phyloP scores from a whole-genome alignment of 208 protist species.

The Tritrichomonas foetus region DNA sequence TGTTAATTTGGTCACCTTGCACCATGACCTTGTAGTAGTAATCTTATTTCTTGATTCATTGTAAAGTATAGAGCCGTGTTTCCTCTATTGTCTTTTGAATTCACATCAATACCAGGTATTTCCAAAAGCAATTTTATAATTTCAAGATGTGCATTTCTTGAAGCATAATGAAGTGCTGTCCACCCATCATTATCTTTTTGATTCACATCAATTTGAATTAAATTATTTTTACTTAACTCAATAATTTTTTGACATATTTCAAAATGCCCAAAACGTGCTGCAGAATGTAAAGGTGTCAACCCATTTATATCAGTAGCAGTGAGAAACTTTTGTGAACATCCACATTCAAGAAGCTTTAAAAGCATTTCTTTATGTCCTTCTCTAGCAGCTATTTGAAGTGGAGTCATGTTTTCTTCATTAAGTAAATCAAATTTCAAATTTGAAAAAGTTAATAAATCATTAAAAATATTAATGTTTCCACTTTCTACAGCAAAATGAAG shows the following conservation, averaged over 20 bases:
- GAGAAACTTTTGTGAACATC: no score
- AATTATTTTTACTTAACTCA: no score
- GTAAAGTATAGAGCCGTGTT: background rate
- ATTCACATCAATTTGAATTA: constrained; percentile 1
- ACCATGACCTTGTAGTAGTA: background rate
- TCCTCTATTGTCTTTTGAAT: background rate
- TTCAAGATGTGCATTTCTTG: constrained; percentile 15
- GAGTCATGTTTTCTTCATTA: background rate
- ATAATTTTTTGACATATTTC: no score
- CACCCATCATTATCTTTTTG: background rate
- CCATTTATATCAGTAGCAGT: no score
- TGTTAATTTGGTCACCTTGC: background rate
- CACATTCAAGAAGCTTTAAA: no score
- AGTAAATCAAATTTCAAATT: no score
- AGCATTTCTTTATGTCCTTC: background rate
- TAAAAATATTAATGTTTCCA: no score
- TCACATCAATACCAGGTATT: background rate
- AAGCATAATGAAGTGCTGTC: constrained; percentile 37
- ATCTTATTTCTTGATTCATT: constrained; percentile 12
- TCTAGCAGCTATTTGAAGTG: background rate
- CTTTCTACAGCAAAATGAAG: no score
- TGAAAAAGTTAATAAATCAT: no score
- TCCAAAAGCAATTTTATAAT: background rate
- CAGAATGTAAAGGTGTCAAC: no score
- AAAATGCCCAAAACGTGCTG: no score